Conservation (phyloP, 345 rosid species). For the Excoecaria cochinchinensis region DNA sequence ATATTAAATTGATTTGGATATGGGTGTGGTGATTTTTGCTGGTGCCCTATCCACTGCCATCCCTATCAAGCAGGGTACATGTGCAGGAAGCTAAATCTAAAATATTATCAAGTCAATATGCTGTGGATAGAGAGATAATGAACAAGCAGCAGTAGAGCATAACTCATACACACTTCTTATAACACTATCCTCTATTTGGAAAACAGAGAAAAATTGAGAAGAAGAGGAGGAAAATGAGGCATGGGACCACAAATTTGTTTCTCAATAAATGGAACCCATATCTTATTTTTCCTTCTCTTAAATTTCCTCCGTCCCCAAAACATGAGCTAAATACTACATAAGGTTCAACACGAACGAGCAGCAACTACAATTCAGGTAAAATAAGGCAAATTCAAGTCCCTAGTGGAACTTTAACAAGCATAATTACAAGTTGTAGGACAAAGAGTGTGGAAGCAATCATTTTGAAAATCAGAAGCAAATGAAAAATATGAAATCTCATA, state of each 20-base stretch:
- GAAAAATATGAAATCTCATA: background rate
- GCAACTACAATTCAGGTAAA: no score
- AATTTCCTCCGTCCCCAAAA: background rate
- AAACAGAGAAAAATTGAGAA: background rate
- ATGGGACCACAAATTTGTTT: background rate
- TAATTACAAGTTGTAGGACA: no score
- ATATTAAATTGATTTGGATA: no score
- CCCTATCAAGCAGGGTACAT: background rate
- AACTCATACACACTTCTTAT: background rate
- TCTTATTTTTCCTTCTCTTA: no score
- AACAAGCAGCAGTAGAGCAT: background rate
- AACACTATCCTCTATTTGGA: background rate
- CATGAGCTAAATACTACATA: background rate
- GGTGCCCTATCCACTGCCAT: no score
- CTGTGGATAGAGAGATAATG: background rate
- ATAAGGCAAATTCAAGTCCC: no score
- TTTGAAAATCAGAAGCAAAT: background rate
- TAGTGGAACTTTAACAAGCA: background rate
- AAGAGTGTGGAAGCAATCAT: slow-evolving; percentile 4
- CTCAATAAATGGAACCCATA: background rate
- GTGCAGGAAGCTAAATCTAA: background rate
- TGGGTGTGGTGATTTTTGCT: no score
- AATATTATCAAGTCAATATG: background rate
- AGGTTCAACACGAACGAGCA: no score
- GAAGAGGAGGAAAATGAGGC: background rate